Evolutionary conservation across 1,284 basidiomycete genomes (phyloP), one percentile per base, ranked within the genome.

Genomic region (Lignosus rhinocerotis): DNA sequence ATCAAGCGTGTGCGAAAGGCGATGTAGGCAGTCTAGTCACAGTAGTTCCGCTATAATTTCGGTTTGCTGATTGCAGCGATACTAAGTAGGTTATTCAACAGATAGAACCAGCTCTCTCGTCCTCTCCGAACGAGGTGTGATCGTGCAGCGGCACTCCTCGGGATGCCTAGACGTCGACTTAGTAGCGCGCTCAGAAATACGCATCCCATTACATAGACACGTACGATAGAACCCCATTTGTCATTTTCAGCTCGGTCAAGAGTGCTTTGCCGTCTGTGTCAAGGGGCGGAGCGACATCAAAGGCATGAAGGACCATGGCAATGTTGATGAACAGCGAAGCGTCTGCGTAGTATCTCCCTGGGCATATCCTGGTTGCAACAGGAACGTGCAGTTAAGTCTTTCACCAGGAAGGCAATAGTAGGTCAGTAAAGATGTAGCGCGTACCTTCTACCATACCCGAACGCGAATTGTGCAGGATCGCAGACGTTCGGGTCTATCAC

Each of bases 401-500:
- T 9, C 25, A 17, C 6, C 2, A 19, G 4, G 7, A 49, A 6
- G n/a, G n/a, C 14, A 3, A 31, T 11, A 12, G 1, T 11, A 6
- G 25, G 17, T 4, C 32, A 17, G n/a, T n/a, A 9, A 1, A 16
- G 6, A 10, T 10, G 11, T 1, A 25, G 47, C n/a, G 39, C 55
- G 4, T n/a, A 55, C 59, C 61, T 60, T 36, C 66, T 43, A 3
- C 62, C 62, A 41, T 54, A 65, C 1, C 67, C 66, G 44, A 79
- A 69, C 19, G 33, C 19, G 56, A 60, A 50, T 14, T 34, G 17
- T 43, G 32, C 44, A 2, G 63, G 61, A 31, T 59, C 58, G 7
- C 41, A 53, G 1, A 56, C 55, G n/a, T 39, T 47, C 0, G 49
- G 48, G 32, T 59, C 50, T 1, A 65, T 55, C 36, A 53, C 30